Base-by-base conservation (phyloP, 768 basidiomycete species). In the Boletellus ananas region DNA sequence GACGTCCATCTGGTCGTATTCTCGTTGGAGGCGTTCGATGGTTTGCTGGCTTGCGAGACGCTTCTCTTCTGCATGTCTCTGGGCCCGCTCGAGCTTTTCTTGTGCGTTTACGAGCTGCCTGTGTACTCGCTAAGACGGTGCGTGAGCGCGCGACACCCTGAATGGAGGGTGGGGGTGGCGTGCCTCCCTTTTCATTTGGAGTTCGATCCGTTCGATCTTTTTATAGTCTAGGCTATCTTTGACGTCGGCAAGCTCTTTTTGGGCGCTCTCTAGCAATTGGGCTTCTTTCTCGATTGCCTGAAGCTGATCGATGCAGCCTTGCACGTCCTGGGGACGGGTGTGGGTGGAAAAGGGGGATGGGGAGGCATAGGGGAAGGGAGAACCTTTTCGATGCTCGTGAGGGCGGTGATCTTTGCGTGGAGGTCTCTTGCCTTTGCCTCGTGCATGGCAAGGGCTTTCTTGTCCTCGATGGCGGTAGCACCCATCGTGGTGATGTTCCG, bases 401-500 rank as follows among this genome's bases (percentile, higher is more conserved):
- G 69, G 8, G 82, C 80, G 38, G 82, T 77, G 35, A 90, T 78
- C 66, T 92, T 89, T 10, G 79, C 73, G 52, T 87, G 83, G 9
- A 93, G 75, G 59, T 93, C 91, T 39, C 90, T 74, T 4, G 82
- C 76, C 70, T 91, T 93, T 12, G 76, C 74, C 59, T 93, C 87
- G 55, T 85, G 80, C 54, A 77, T 66, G 1, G 77, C 72, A 17
- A 89, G 74, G 1, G 75, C 75, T 52, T 74, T 80, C 62, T 89
- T 89, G 57, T 94, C 90, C 47, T 87, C 85, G 16, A 78, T 65
- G 1, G 82, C 81, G 0, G 79, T 82, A 6, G 71, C 63, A 3
- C 79, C 77, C 87, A 95, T 91, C n/a, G 80, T 74, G 11, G 77
- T 69, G 58, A 95, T 95, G 37, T 82, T 87, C 44, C 84, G 81